Conservation (phyloP, 2,329 filamentous ascomycete species). For the Sordariomycetes sp. region DNA sequence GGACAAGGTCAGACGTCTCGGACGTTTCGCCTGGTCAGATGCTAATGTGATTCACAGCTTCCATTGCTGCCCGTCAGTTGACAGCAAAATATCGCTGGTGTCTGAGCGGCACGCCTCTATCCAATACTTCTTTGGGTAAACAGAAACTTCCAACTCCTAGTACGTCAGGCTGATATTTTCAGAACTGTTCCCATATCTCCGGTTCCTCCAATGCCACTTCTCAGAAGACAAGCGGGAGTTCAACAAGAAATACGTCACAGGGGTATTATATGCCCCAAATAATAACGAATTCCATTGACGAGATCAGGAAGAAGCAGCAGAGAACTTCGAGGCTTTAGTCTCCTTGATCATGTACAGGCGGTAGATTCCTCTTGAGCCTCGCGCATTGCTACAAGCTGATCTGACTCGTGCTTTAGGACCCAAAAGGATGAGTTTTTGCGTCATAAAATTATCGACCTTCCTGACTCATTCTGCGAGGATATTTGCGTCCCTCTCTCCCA, state of each 20-base stretch:
- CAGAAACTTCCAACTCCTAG: too few relatives aligned
- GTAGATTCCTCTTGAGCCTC: conserved; percentile 8
- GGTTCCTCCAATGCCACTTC: conserved; percentile 16
- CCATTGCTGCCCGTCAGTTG: too few relatives aligned
- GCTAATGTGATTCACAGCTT: too few relatives aligned
- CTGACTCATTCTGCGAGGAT: conserved; percentile 6
- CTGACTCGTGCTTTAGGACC: conserved; percentile 11
- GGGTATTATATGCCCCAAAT: conserved; percentile 5
- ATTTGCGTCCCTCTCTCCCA: conserved; percentile 13
- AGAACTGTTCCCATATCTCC: conserved; percentile 27
- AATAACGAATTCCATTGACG: neutral
- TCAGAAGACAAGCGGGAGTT: conserved; percentile 6
- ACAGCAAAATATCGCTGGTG: conserved; percentile 22
- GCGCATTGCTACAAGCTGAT: neutral
- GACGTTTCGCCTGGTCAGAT: too few relatives aligned
- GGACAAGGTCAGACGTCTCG: too few relatives aligned
- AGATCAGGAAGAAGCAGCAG: conserved; percentile 7
- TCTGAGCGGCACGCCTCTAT: conserved; percentile 24
- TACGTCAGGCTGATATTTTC: neutral
- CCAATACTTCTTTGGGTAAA: conserved; percentile 20
- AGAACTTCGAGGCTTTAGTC: conserved; percentile 10
- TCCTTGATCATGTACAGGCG: conserved; percentile 17
- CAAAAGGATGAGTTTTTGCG: conserved; percentile 17
- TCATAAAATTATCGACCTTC: conserved; percentile 14
- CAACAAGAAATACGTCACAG: conserved; percentile 7